Conservation (phyloP, 2,329 filamentous ascomycete genomes). For the Cytospora mali region DNA sequence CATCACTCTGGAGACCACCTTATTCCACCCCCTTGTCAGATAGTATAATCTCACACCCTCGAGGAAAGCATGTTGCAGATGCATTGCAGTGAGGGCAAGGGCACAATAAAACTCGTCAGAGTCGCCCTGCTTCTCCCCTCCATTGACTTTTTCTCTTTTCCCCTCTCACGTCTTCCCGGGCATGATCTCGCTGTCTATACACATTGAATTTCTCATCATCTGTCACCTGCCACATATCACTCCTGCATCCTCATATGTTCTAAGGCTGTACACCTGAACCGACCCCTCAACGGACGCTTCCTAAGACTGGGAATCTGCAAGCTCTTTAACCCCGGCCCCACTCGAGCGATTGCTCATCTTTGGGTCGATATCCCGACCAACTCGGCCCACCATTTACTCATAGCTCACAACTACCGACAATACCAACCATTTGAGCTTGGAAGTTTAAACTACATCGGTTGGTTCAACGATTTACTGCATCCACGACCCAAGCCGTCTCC, state of each 20-base stretch:
- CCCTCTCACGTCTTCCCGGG: background rate
- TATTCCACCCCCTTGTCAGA: constrained; percentile 3
- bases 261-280: background rate
- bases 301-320: constrained; percentile 22
- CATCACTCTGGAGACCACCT: constrained; percentile 9
- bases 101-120: constrained; percentile 28
- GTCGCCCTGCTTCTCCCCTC: constrained; percentile 20
- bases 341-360: constrained; percentile 23
- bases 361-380: constrained; percentile 24
- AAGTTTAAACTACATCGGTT: too few relatives aligned
- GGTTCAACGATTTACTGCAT: too few relatives aligned
- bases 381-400: constrained; percentile 18
- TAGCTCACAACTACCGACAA: constrained; percentile 9
- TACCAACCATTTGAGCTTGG: constrained; percentile 19
- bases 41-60: constrained; percentile 8
- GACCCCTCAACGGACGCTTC: background rate
- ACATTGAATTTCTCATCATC: background rate
- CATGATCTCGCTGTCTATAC: background rate
- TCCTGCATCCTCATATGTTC: background rate
- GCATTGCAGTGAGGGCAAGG: constrained; percentile 16
- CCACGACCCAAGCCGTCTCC: constrained; percentile 30
- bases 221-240: background rate
- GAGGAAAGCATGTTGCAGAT: constrained; percentile 4
- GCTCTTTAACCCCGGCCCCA: constrained; percentile 27
- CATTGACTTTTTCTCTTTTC: background rate